Base-by-base conservation (phyloP, 345 rosid genomes). In the Adansonia digitata region DNA sequence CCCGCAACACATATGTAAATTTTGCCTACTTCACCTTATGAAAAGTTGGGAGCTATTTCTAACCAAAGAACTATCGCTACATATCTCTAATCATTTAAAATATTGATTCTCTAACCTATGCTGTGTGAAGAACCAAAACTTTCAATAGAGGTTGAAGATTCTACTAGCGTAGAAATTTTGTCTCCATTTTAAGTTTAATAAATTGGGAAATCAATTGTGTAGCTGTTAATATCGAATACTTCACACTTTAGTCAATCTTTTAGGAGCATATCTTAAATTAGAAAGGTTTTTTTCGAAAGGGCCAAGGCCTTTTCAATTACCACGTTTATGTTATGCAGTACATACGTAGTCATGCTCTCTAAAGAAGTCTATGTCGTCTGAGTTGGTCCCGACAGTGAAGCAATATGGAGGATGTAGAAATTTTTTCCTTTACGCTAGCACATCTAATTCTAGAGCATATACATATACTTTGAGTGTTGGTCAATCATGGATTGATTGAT, bases 301-400 rank as follows among this genome's bases (percentile, higher is more conserved):
- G n/a, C n/a, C n/a, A n/a, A n/a, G n/a, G n/a, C n/a, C n/a, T n/a
- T n/a, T n/a, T n/a, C n/a, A n/a, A n/a, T n/a, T n/a, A 34, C 12
- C 45, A 7, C 6, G 13, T 76, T 42, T 9, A 43, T 18, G 0
- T 55, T 61, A 31, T 77, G 82, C 98, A 93, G 98, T 95, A 91
- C 76, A 65, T 85, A 82, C 81, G 66, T 84, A 86, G 88, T 88
- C 85, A 80, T 83, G 81, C 85, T 89, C 90, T 82, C 87, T 87
- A 79, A 81, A 77, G 86, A 84, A 83, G 89, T 88, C 78, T 55
- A 53, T 55, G 80, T 75, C 76, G 82, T 87, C 80, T 34, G 83
- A 82, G 86, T 83, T 79, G 80, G 84, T 79, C 84, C 78, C 46
- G 71, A 76, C 13, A 79, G 78, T 79, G 85, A 75, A 85, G 85